Conservation (phyloP, 1,284 basidiomycete species). For the Bondarzewia mesenterica region DNA sequence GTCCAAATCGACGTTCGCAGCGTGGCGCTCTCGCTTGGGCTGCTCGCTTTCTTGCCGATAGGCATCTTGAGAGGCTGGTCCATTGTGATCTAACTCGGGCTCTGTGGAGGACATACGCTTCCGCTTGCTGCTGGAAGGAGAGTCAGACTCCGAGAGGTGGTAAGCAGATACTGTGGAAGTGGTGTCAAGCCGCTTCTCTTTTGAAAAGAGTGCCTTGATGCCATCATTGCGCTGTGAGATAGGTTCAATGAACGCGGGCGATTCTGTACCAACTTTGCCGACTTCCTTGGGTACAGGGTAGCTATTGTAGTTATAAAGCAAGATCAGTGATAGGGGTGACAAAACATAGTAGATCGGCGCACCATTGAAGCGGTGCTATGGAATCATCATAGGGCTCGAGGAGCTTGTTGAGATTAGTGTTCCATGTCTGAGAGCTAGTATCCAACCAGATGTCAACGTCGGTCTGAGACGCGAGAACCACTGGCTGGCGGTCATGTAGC, state of each 20-base stretch:
- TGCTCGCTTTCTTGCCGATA: neutral
- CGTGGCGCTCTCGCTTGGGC: neutral
- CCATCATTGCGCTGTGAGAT: constrained; percentile 77
- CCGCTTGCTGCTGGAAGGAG: constrained; percentile 1
- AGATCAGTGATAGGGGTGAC: neutral
- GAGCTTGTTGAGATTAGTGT: constrained; percentile 48
- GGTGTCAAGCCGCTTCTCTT: neutral
- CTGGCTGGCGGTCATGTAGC: constrained; percentile 91
- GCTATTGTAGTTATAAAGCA: constrained; percentile 28
- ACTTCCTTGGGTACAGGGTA: constrained; percentile 89
- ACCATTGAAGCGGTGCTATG: constrained; percentile 62
- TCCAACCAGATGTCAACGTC: constrained; percentile 78
- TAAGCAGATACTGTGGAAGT: neutral
- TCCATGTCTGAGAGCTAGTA: constrained; percentile 58
- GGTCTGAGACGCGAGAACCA: constrained; percentile 61
- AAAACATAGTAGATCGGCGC: constrained; percentile 15
- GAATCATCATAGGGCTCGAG: constrained; percentile 60
- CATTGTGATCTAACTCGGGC: too few relatives aligned
- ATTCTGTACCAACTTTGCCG: constrained; percentile 84
- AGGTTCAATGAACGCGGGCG: constrained; percentile 77
- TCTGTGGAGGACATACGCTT: constrained; percentile 3
- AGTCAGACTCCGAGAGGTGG: neutral
- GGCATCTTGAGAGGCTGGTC: neutral
- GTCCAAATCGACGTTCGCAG: neutral
- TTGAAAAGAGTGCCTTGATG: constrained; percentile 79